Evolutionary conservation across 1,284 basidiomycete genomes (phyloP), one percentile per base, ranked within the genome.

Genomic region (Fomitopsis palustris): DNA sequence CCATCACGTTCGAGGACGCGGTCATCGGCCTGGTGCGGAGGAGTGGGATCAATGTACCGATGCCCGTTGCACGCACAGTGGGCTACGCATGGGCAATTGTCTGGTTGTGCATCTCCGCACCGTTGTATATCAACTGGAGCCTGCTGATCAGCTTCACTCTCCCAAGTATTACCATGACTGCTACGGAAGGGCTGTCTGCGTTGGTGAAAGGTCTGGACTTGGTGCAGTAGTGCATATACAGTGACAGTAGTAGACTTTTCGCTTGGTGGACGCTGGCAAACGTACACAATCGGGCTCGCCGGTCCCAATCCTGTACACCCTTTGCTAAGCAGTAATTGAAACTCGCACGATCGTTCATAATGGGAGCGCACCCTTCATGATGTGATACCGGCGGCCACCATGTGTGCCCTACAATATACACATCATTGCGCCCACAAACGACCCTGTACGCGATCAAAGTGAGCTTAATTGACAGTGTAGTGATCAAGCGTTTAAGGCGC

Each of bases 1-100:
- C 60, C 0, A 74, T 74, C 45, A 65, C 66, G 0, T 33, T 70
- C 10, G 73, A 75, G 55, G 72, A 74, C 47, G 58, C 52, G 0
- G 39, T 71, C 21, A 68, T 74, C 21, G 54, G 27, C 8, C 16
- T 58, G 3, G 63, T 54, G 29, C 51, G 45, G 23, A 25, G 55
- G 16, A n/a, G 55, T 2, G 60, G 61, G 1, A 5, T 62, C 19
- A 54, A 29, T 14, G 7, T 17, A 21, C 14, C 38, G 27, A 16
- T 27, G 39, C 12, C 4, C 31, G 1, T 27, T 29, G 19, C 31
- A 35, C 56, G 55, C 16, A 3, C 55, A 17, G n/a, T 62, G 43
- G 63, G 66, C 3, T 67, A 65, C 23, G 51, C 49, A 17, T 67
- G 66, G 66, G 62, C 64, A 21, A 42, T 54, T n/a, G 41, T 39